Percentiles rank a stretch among this genome's conserved stretches.
Conservation (phyloP, 257 asterid species). For the Solanum neorickii region DNA sequence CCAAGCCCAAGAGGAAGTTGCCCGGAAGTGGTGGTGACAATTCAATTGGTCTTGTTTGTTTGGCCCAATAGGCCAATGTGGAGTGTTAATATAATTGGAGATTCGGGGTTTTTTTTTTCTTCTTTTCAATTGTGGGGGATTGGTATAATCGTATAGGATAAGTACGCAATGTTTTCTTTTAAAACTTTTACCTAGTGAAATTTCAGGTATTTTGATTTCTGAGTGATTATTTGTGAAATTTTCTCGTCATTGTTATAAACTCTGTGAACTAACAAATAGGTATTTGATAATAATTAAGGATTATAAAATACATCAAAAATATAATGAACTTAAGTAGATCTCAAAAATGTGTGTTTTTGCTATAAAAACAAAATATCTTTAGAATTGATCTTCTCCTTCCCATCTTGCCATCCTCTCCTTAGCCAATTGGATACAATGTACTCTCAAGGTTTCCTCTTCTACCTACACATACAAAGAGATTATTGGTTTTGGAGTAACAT, state of each 20-base stretch:
- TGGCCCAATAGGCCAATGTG: conserved; percentile 17
- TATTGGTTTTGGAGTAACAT: background rate
- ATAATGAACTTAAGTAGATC: background rate
- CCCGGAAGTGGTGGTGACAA: conserved; percentile 7
- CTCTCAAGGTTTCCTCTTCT: conserved; percentile 36
- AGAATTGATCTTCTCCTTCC: background rate
- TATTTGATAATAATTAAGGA: background rate
- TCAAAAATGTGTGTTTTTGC: background rate
- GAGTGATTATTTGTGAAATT: background rate
- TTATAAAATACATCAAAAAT: background rate
- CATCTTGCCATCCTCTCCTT: background rate
- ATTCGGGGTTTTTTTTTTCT: background rate
- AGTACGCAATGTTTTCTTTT: background rate
- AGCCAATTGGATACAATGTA: conserved; percentile 29
- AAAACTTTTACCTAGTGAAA: background rate
- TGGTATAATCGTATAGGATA: conserved; percentile 11
- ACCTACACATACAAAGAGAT: conserved; percentile 26
- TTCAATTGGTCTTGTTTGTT: conserved; percentile 9
- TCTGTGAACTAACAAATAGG: background rate
- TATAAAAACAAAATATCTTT: no score
- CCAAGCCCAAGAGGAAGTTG: conserved; percentile 59
- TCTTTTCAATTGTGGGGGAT: conserved; percentile 12
- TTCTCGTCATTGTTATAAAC: background rate
- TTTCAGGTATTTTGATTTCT: background rate
- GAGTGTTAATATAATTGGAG: conserved; percentile 29